Evolutionary conservation across 83 land plant species (phyloP), one percentile per base, ranked within the genome.

Genomic region (Larix sibirica): DNA sequence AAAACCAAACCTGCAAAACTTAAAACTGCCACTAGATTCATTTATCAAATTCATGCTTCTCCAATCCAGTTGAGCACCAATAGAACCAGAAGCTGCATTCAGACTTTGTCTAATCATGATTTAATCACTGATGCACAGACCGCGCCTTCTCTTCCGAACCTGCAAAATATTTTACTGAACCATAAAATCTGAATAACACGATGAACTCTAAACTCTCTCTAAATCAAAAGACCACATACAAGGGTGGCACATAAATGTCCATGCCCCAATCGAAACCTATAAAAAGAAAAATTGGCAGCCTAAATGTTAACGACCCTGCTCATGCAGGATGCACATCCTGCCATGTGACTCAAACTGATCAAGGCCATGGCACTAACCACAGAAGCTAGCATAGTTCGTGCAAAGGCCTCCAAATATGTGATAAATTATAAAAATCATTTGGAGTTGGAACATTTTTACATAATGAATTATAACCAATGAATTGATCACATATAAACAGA

Each of bases 1-100:
- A 47, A n/a, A 71, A 71, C 36, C n/a, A 71, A 71, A 18, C 56
- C 77, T 71, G 77, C 50, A 42, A 42, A 71, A n/a, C 77, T 71
- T 71, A 71, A 71, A 40, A 71, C 77, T 71, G 77, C 77, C 56
- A 40, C 77, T 42, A 71, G 38, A 13, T 20, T 71, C 50, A n/a
- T 38, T 71, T 20, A 2, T 71, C 21, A 71, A 7, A 71, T 71
- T 42, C 54, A 8, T 71, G 9, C 76, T 71, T 71, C 54, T 38
- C 16, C 47, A 40, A 23, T 38, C 4, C 47, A 40, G 76, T 40
- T 1, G 20, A 71, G n/a, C 24, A 71, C 76, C 20, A 0, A 40
- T 20, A 38, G 76, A 71, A 40, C 23, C 76, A 71, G 76, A 71
- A 71, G 76, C 76, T 71, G 54, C 76, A 40, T 38, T 71, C 76